Evolutionary conservation across 345 rosid species (phyloP).

Genomic region (Eucalyptus erythrocorys): DNA sequence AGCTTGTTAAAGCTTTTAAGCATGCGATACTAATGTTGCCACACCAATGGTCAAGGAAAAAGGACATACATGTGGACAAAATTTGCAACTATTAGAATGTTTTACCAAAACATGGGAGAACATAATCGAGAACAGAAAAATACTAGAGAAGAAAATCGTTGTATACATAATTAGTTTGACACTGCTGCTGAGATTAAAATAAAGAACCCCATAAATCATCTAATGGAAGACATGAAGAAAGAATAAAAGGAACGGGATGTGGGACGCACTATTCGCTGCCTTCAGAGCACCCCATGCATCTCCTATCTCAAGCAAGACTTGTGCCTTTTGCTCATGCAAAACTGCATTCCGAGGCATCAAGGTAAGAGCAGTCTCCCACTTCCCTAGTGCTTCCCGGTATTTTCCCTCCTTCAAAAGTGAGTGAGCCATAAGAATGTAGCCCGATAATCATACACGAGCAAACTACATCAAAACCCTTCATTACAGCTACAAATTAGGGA

Average conservation of each 20-base stretch:
- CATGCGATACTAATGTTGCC: neutral
- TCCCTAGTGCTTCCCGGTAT: constrained; percentile 75
- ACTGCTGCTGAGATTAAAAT: neutral
- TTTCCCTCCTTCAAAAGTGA: constrained; percentile 55
- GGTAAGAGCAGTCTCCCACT: constrained; percentile 83
- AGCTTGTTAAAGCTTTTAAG: neutral
- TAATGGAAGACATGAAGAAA: neutral
- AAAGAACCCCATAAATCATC: neutral
- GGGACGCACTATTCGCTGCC: constrained; percentile 59
- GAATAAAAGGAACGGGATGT: neutral
- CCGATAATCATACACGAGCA: neutral
- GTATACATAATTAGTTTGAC: neutral
- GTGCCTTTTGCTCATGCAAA: constrained; percentile 88
- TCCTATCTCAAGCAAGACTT: constrained; percentile 79
- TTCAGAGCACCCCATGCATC: constrained; percentile 76
- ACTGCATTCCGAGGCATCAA: constrained; percentile 54
- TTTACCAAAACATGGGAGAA: neutral
- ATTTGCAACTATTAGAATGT: neutral
- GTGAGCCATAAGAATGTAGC: neutral
- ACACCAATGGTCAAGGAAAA: neutral
- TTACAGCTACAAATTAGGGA: neutral
- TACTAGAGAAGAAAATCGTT: neutral
- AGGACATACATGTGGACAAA: neutral
- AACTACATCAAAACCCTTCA: neutral
- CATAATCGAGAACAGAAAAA: neutral